Conservation (phyloP, 2,329 filamentous ascomycete species). For the Magnaporthiopsis rhizophila region DNA sequence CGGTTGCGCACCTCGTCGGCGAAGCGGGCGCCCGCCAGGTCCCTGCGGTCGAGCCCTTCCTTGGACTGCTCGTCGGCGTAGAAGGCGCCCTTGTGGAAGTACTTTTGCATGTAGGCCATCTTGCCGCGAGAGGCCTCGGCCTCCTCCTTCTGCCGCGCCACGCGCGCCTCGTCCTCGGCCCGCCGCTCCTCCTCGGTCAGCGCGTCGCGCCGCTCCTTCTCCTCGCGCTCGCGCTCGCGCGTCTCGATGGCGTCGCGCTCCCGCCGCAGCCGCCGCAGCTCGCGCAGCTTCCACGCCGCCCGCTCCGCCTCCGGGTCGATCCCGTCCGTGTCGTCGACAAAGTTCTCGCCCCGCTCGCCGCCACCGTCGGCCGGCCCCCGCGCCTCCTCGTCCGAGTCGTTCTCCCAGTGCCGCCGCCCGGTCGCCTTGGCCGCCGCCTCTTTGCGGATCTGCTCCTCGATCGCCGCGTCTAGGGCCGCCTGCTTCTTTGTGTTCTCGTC, state of each 20-base stretch:
- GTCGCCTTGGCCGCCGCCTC: constrained; percentile 67
- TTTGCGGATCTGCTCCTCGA: constrained; percentile 83
- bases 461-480: constrained; percentile 66
- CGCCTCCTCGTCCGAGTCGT: constrained; percentile 47
- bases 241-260: constrained; percentile 78
- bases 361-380: neutral
- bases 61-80: constrained; percentile 74
- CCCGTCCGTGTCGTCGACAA: constrained; percentile 84
- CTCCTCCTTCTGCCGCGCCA: constrained; percentile 73
- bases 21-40: constrained; percentile 79
- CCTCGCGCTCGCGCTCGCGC: constrained; percentile 76
- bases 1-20: constrained; percentile 77
- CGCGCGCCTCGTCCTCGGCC: constrained; percentile 71
- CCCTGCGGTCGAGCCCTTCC: constrained; percentile 68
- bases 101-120: constrained; percentile 88
- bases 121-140: constrained; percentile 65
- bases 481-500: constrained; percentile 55
- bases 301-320: constrained; percentile 80
- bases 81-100: constrained; percentile 95
- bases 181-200: constrained; percentile 80
- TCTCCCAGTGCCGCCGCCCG: constrained; percentile 82
- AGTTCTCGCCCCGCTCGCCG: constrained; percentile 53
- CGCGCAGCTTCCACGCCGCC: constrained; percentile 88
- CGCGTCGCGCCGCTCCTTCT: constrained; percentile 80
- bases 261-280: constrained; percentile 80